phyloP scores from a whole-genome alignment of 805 yeast genomes.

The Starmerella ratchasimensis region DNA sequence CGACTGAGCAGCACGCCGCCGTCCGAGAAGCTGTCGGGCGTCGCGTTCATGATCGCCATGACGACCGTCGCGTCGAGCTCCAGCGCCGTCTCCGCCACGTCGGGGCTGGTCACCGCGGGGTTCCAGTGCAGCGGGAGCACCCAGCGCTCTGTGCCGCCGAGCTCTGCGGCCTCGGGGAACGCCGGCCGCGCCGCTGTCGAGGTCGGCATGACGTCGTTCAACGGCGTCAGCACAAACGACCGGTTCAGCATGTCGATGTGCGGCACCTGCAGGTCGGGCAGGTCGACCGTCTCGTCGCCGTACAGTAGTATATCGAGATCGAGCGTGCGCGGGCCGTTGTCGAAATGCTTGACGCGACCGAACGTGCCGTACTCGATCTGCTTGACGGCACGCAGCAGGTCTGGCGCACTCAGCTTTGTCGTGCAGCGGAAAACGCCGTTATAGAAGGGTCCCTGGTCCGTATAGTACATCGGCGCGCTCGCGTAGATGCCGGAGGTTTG shows the following conservation, averaged over 20 bases:
- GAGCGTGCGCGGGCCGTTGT: constrained; percentile 84
- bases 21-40: constrained; percentile 93
- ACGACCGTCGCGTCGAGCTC: constrained; percentile 37
- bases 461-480: constrained; percentile 84
- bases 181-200: constrained; percentile 2
- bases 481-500: constrained; percentile 67
- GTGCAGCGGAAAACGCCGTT: constrained; percentile 65
- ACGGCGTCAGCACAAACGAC: constrained; percentile 77
- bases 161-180: neutral
- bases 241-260: constrained; percentile 82
- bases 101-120: neutral
- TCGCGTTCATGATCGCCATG: constrained; percentile 81
- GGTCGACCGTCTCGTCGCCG: constrained; percentile 43
- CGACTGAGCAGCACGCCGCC: constrained; percentile 41
- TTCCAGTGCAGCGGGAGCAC: constrained; percentile 6
- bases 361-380: constrained; percentile 62
- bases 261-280: constrained; percentile 55
- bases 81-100: neutral
- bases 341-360: constrained; percentile 59
- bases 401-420: constrained; percentile 53
- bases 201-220: constrained; percentile 60
- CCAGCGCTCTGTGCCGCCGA: constrained; percentile 3
- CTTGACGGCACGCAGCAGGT: constrained; percentile 48
- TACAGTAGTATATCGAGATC: constrained; percentile 79
- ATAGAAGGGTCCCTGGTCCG: constrained; percentile 65